phyloP scores from a whole-genome alignment of 345 rosid genomes.

The Eucalyptus erythrocorys region DNA sequence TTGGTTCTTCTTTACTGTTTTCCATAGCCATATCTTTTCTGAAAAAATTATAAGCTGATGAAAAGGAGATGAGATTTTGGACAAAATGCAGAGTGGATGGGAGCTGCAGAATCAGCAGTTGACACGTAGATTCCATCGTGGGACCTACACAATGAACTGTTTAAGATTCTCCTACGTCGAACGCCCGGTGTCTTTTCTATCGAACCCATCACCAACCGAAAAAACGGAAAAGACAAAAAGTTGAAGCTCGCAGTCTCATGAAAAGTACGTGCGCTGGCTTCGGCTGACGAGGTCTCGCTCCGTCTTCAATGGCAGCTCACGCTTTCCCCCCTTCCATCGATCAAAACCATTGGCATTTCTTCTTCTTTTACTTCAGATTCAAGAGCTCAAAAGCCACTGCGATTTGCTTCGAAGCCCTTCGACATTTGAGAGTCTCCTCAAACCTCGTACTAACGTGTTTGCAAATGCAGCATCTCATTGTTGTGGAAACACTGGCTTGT shows the following conservation, averaged over 20 bases:
- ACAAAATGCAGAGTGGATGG: background rate
- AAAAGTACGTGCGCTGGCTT: too few relatives aligned
- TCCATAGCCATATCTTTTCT: background rate
- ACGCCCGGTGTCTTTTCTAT: background rate
- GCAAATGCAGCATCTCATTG: background rate
- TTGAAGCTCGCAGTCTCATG: background rate
- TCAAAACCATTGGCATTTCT: conserved; percentile 5
- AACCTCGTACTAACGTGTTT: background rate
- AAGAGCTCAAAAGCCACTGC: background rate
- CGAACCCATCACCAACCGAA: background rate
- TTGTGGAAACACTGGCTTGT: background rate
- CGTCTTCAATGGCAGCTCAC: conserved; percentile 25
- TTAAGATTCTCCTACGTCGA: background rate
- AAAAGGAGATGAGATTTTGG: background rate
- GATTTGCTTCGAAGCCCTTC: conserved; percentile 3
- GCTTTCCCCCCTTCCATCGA: conserved; percentile 10
- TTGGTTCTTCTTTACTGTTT: background rate
- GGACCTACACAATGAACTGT: background rate
- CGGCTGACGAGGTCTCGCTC: too few relatives aligned
- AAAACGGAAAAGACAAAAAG: background rate
- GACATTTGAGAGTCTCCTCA: conserved; percentile 1
- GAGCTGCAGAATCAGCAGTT: background rate
- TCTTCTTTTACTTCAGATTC: background rate
- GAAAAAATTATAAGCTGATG: background rate
- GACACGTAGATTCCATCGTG: background rate